These are phyloP conservation scores for Pseudogymnoascus pannorum DNA, from an alignment of 2,329 filamentous ascomycete species.

Conservation along the genomic window DNA sequence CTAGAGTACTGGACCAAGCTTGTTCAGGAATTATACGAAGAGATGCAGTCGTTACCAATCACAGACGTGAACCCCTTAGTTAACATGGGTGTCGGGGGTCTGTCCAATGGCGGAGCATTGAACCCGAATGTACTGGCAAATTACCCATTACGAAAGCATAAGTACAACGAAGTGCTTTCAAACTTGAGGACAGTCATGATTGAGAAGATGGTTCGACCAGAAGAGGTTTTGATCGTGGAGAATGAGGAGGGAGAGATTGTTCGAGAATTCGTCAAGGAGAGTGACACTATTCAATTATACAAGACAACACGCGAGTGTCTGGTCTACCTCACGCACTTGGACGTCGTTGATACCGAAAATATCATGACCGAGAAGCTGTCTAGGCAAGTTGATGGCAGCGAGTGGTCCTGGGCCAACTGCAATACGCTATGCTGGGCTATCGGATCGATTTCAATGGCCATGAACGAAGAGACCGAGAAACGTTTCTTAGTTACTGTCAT, in stretches of 20 bases:
- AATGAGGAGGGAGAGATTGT: slow-evolving; percentile 99
- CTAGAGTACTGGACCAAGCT: slow-evolving; percentile 99
- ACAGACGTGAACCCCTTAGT: slow-evolving; percentile 87
- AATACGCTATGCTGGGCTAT: slow-evolving; percentile 99
- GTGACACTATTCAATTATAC: slow-evolving; percentile 97
- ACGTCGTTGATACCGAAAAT: slow-evolving; percentile 93
- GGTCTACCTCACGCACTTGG: slow-evolving; percentile 93
- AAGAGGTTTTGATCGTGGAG: slow-evolving; percentile 98
- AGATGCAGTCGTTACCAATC: slow-evolving; percentile 95
- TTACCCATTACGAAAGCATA: slow-evolving; percentile 94
- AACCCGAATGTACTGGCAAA: slow-evolving; percentile 80
- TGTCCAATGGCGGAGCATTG: slow-evolving; percentile 74
- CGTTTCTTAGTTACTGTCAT: slow-evolving; percentile 97
- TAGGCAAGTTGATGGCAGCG: slow-evolving; percentile 85
- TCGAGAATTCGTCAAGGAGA: slow-evolving; percentile 98
- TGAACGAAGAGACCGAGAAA: slow-evolving; percentile 99
- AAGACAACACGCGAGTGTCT: slow-evolving; percentile 97
- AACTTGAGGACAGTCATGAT: slow-evolving; percentile 98
- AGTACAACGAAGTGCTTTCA: slow-evolving; percentile 88
- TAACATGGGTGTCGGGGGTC: slow-evolving; percentile 62
- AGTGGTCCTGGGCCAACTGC: slow-evolving; percentile 99
- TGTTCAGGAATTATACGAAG: slow-evolving; percentile 95
- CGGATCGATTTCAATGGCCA: slow-evolving; percentile 93
- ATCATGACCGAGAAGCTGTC: slow-evolving; percentile 99
- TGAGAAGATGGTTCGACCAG: slow-evolving; percentile 97